Percentiles rank a stretch among this genome's conserved stretches.
Evolutionary conservation across 2,329 filamentous ascomycete genomes (phyloP).

Genomic region (Didymella exigua): DNA sequence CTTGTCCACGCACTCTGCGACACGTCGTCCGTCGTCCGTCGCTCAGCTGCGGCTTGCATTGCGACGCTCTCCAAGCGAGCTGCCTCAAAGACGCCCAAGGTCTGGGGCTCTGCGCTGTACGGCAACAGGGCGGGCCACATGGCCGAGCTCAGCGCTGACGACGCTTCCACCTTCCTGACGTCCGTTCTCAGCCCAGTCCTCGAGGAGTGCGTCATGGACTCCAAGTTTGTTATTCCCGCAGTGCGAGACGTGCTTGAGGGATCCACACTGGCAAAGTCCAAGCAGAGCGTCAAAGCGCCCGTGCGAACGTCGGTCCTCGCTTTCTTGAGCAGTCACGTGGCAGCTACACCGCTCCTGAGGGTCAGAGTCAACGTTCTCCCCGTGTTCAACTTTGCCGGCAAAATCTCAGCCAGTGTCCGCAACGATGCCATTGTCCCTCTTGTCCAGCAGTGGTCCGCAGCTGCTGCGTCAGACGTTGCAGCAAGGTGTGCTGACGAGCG

Average conservation of each 20-base stretch:
- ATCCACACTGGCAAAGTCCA: conserved; percentile 42
- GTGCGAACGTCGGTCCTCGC: conserved; percentile 68
- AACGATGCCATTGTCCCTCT: conserved; percentile 78
- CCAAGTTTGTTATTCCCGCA: conserved; percentile 69
- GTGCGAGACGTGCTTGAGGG: conserved; percentile 67
- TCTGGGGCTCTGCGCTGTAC: conserved; percentile 60
- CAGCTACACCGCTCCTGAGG: conserved; percentile 68
- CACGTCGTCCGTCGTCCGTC: conserved; percentile 74
- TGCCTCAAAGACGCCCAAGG: conserved; percentile 17
- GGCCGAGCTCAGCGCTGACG: conserved; percentile 66
- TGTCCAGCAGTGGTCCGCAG: conserved; percentile 69
- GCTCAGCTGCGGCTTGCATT: conserved; percentile 72
- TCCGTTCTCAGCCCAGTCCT: conserved; percentile 73
- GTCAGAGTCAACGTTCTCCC: conserved; percentile 76
- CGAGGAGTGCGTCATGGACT: conserved; percentile 86
- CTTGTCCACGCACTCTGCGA: conserved; percentile 76
- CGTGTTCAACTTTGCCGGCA: conserved; percentile 72
- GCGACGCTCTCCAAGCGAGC: conserved; percentile 29
- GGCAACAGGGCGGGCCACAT: conserved; percentile 57
- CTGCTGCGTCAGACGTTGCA: conserved; percentile 59
- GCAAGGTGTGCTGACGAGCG: conserved; percentile 57
- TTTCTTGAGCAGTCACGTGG: conserved; percentile 75
- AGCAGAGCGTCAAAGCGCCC: conserved; percentile 60
- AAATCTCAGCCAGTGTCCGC: conserved; percentile 73
- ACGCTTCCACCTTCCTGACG: conserved; percentile 61